These are phyloP conservation scores for Beauveria rudraprayagi DNA, from an alignment of 2,329 filamentous ascomycete species.

Conservation along the genomic window DNA sequence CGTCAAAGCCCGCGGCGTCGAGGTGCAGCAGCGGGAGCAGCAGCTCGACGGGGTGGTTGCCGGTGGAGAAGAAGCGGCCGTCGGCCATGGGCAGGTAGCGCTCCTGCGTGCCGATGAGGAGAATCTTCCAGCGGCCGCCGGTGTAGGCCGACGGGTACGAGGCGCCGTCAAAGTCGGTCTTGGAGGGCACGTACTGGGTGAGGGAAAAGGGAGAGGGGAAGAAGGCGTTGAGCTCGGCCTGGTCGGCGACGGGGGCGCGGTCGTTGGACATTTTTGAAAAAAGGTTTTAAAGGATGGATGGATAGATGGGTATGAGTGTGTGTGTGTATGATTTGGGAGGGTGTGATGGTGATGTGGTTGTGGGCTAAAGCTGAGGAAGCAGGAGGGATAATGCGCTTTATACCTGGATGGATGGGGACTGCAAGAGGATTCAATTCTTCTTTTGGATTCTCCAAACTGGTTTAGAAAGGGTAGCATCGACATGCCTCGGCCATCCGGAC, in stretches of 20 bases:
- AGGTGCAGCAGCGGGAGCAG: slow-evolving; percentile 17
- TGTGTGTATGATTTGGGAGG: not conserved
- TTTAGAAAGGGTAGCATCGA: not conserved
- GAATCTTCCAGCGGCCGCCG: slow-evolving; percentile 16
- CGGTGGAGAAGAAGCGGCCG: slow-evolving; percentile 17
- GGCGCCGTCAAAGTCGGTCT: slow-evolving; percentile 16
- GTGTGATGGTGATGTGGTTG: not conserved
- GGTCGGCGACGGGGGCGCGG: slow-evolving; percentile 14
- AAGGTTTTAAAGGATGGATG: not conserved
- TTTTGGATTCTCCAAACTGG: not conserved
- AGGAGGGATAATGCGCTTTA: not conserved
- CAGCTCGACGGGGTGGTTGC: slow-evolving; percentile 17
- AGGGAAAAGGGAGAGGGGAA: slow-evolving; percentile 17
- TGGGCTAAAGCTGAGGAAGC: not conserved
- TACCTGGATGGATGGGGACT: not conserved
- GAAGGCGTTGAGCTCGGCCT: slow-evolving; percentile 17
- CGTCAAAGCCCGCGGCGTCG: slow-evolving; percentile 16
- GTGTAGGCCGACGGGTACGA: slow-evolving; percentile 15
- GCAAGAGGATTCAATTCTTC: not conserved
- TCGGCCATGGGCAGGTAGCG: slow-evolving; percentile 16
- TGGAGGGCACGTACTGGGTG: slow-evolving; percentile 14
- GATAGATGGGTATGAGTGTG: not conserved
- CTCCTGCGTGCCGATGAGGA: slow-evolving; percentile 17
- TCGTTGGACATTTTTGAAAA: slow-evolving; percentile 3
- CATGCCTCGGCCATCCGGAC: not conserved